Percentiles rank a stretch among this genome's conserved stretches.
These are phyloP conservation scores for Colletotrichum godetiae DNA, from an alignment of 2,329 filamentous ascomycete species.

Conservation along the genomic window DNA sequence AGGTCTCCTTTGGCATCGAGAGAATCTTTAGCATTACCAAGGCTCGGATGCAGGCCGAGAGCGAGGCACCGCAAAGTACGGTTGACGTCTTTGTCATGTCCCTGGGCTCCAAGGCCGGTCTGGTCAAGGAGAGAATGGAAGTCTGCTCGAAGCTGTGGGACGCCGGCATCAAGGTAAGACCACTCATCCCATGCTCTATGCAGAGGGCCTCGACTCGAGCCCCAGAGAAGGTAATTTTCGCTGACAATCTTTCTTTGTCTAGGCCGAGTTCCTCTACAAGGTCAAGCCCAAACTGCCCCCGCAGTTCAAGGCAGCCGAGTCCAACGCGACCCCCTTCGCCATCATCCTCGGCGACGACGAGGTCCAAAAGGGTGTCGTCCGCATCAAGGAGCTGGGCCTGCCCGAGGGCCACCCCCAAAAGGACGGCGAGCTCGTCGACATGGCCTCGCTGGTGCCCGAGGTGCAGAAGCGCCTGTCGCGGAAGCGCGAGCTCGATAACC, in stretches of 20 bases:
- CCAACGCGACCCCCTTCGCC: constrained; percentile 82
- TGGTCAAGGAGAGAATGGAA: constrained; percentile 86
- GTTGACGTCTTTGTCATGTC: constrained; percentile 96
- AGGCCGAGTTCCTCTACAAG: constrained; percentile 90
- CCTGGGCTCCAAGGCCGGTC: constrained; percentile 85
- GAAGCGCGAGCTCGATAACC: constrained; percentile 56
- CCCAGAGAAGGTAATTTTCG: background rate
- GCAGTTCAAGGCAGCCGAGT: constrained; percentile 93
- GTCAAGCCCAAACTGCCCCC: constrained; percentile 87
- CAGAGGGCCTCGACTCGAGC: background rate
- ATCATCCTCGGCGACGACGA: constrained; percentile 94
- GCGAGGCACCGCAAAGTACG: constrained; percentile 64
- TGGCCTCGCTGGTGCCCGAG: constrained; percentile 71
- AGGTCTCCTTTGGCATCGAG: constrained; percentile 86
- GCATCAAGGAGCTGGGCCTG: constrained; percentile 83
- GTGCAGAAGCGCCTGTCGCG: constrained; percentile 61
- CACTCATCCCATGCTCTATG: background rate
- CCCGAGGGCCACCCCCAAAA: constrained; percentile 89
- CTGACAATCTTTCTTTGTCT: constrained; percentile 1
- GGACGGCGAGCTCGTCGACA: constrained; percentile 81
- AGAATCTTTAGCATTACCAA: constrained; percentile 93
- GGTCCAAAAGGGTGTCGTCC: constrained; percentile 83
- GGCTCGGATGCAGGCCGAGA: constrained; percentile 74
- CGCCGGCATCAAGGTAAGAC: constrained; percentile 80
- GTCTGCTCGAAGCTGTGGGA: constrained; percentile 84